phyloP scores from a whole-genome alignment of 75 land plant genomes.

The Sequoia sempervirens region DNA sequence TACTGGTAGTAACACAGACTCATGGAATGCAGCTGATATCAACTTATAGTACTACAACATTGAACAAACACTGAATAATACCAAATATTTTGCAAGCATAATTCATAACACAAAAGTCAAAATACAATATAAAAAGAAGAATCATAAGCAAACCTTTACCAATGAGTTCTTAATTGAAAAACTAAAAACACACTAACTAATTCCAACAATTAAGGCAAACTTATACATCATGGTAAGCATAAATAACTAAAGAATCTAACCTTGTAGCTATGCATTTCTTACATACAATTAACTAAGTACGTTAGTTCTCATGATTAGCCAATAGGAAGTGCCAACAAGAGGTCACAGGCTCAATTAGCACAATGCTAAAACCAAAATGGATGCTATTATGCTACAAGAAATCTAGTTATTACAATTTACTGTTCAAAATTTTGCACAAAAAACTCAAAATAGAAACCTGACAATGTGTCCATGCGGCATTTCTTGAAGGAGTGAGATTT shows the following conservation, averaged over 20 bases:
- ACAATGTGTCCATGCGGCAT: slow-evolving; percentile 92
- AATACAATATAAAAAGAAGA: background rate
- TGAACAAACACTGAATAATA: background rate
- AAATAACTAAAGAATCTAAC: background rate
- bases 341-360: background rate
- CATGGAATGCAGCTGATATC: background rate
- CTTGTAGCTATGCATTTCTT: background rate
- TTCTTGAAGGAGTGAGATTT: slow-evolving; percentile 86
- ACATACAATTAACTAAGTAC: background rate
- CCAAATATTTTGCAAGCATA: background rate
- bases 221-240: background rate
- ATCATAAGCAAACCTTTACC: background rate
- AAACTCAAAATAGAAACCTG: slow-evolving; percentile 28
- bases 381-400: background rate
- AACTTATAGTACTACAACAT: background rate
- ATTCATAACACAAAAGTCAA: background rate
- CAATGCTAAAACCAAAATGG: background rate
- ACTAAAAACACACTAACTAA: background rate
- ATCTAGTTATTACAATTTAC: background rate
- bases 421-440: background rate
- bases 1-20: background rate
- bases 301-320: background rate
- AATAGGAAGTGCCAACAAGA: background rate
- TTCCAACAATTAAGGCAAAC: background rate
- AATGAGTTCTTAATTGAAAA: background rate